Evolutionary conservation across 2,329 filamentous ascomycete genomes (phyloP), one percentile per base, ranked within the genome.

Genomic region (Colletotrichum horii): DNA sequence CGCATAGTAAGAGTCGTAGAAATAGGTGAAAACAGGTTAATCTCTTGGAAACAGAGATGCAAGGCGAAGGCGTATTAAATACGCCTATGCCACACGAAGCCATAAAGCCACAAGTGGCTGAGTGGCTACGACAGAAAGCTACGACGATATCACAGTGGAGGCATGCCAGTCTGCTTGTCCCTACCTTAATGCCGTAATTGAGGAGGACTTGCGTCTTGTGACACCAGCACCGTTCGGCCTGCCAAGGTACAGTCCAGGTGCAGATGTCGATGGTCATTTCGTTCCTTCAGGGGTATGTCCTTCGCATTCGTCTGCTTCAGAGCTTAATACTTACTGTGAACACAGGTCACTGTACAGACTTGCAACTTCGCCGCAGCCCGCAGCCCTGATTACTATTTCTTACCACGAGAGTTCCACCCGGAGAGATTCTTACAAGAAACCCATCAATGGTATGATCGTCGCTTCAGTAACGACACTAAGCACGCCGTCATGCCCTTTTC

Each of bases 301-400:
- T 3, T 19, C 2, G 8, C 0, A 2, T 14, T 12, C 2, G 1
- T 16, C 15, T 3, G 8, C 9, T 6, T 28, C 0, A 14, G 12
- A 4, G 11, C 4, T 1, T 4, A 2, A 2, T 8, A 60, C 16
- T 19, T 7, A 32, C 3, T 43, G 3, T 48, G 12, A 16, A 9
- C 16, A 19, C 1, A 69, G 66, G 19, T 48, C 4, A 38, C 32
- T 9, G 66, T 69, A 4, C 66, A 69, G 34, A 61, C 30, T 8
- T 36, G n/a, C 19, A n/a, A 26, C 9, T 61, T 69, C 8, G 66
- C 55, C 0, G 8, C 55, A 19, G 34, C 66, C 4, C 66, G 30
- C 12, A 38, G 22, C 16, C 22, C 30, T 4, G 14, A 48, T 4
- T 60, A 43, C 24, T 69, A 48, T 15, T 16, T 48, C 16, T 4